Evolutionary conservation across 345 rosid species (phyloP).

Genomic region (Acer negundo): DNA sequence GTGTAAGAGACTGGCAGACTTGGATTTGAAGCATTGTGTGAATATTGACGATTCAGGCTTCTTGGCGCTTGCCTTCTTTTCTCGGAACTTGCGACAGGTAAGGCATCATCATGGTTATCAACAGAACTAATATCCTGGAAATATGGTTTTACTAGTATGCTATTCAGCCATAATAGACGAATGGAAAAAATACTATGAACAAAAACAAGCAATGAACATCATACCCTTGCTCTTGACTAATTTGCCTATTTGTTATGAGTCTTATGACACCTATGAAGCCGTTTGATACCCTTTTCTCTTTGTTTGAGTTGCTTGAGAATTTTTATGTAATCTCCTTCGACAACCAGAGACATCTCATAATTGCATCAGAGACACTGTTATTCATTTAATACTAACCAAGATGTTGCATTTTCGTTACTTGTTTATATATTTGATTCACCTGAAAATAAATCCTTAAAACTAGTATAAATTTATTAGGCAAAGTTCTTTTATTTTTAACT

Average conservation of each 20-base stretch:
- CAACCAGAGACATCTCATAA: neutral
- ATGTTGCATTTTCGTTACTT: too few relatives aligned
- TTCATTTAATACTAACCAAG: neutral
- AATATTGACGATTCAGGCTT: conserved; percentile 77
- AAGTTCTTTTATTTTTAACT: neutral
- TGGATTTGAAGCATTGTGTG: conserved; percentile 78
- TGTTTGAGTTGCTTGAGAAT: neutral
- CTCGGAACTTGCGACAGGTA: conserved; percentile 86
- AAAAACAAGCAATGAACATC: neutral
- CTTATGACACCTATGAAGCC: neutral
- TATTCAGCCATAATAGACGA: neutral
- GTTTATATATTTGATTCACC: neutral
- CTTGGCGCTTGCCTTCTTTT: conserved; percentile 68
- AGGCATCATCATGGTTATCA: neutral
- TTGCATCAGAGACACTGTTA: neutral
- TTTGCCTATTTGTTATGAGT: neutral
- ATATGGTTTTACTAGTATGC: neutral
- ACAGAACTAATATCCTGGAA: neutral
- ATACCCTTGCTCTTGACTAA: neutral
- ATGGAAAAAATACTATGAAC: neutral
- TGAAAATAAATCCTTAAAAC: too few relatives aligned
- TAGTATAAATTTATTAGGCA: neutral
- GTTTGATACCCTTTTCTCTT: neutral
- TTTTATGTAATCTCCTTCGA: neutral
- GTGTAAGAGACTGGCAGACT: conserved; percentile 58